phyloP scores from a whole-genome alignment of 202 grass and related monocot species.

The Tripidium arundinaceum region DNA sequence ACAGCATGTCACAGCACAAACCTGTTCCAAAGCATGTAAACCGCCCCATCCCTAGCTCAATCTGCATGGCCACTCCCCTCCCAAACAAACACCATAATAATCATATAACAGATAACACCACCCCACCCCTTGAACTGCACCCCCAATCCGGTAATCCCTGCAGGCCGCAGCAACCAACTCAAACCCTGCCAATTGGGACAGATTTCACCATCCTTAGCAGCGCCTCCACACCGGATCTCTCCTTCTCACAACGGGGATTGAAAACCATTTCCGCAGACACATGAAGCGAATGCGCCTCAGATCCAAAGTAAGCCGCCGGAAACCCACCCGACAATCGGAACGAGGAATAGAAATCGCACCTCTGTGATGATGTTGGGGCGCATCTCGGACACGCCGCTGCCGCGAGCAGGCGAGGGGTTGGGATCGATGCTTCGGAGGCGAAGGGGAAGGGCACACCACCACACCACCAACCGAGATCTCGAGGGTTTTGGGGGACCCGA shows the following conservation, averaged over 20 bases:
- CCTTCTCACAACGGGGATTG: background rate
- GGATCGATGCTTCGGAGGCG: conserved; percentile 24
- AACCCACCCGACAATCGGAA: background rate
- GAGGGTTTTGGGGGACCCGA: conserved; percentile 28
- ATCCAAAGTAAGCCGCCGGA: background rate
- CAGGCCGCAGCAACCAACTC: background rate
- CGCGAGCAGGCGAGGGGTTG: background rate
- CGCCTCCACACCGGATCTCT: background rate
- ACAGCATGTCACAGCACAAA: background rate
- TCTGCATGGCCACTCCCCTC: background rate
- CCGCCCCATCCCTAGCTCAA: background rate
- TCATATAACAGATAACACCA: background rate
- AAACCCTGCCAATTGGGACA: background rate
- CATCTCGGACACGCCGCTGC: conserved; percentile 48
- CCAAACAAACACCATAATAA: conserved; percentile 5
- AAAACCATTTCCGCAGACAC: background rate
- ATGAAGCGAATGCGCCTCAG: conserved; percentile 16
- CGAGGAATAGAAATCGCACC: conserved; percentile 43
- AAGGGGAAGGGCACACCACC: background rate
- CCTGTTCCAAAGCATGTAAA: background rate
- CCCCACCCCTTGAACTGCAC: background rate
- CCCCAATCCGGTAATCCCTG: background rate
- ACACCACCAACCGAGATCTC: conserved; percentile 7
- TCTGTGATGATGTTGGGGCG: conserved; percentile 87
- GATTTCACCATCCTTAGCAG: background rate